A percentile compares a stretch with the other conserved stretches of the same genome.
Conservation (phyloP, 495 filamentous ascomycete species). For the Neurospora sp. region DNA sequence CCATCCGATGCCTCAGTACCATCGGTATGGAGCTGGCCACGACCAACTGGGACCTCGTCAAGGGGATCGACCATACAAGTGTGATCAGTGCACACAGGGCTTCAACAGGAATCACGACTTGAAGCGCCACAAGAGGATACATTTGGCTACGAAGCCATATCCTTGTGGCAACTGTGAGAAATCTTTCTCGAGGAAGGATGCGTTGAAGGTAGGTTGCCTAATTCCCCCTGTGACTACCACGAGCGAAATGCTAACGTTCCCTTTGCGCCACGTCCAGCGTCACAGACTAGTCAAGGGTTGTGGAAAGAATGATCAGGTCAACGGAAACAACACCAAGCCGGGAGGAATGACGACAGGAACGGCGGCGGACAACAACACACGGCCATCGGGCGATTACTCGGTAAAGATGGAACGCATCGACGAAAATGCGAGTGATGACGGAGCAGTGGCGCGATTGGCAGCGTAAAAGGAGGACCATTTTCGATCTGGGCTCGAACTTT, state of each 20-base stretch:
- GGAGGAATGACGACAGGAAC: slow-evolving; percentile 3
- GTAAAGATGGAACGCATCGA: background rate
- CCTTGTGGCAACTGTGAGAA: slow-evolving; percentile 89
- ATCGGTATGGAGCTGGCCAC: slow-evolving; percentile 11
- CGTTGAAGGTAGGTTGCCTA: slow-evolving; percentile 64
- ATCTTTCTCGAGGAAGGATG: slow-evolving; percentile 94
- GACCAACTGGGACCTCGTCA: slow-evolving; percentile 20
- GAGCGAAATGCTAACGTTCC: slow-evolving; percentile 1
- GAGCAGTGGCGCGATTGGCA: background rate
- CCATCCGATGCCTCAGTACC: slow-evolving; percentile 39
- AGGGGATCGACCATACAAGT: slow-evolving; percentile 84
- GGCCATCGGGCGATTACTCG: background rate
- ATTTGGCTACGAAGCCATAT: slow-evolving; percentile 90
- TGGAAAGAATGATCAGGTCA: slow-evolving; percentile 36
- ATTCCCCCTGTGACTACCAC: background rate
- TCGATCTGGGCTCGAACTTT: background rate
- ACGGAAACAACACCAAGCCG: background rate
- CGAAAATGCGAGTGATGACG: background rate
- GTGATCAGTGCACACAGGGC: slow-evolving; percentile 80
- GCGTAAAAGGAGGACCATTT: background rate
- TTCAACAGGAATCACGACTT: slow-evolving; percentile 98
- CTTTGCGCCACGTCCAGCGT: slow-evolving; percentile 42
- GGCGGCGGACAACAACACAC: background rate
- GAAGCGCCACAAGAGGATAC: slow-evolving; percentile 91
- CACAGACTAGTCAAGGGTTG: slow-evolving; percentile 93